Evolutionary conservation across 2,329 filamentous ascomycete genomes (phyloP), one percentile per base, ranked within the genome.

Genomic region (Aspergillus jensenii): DNA sequence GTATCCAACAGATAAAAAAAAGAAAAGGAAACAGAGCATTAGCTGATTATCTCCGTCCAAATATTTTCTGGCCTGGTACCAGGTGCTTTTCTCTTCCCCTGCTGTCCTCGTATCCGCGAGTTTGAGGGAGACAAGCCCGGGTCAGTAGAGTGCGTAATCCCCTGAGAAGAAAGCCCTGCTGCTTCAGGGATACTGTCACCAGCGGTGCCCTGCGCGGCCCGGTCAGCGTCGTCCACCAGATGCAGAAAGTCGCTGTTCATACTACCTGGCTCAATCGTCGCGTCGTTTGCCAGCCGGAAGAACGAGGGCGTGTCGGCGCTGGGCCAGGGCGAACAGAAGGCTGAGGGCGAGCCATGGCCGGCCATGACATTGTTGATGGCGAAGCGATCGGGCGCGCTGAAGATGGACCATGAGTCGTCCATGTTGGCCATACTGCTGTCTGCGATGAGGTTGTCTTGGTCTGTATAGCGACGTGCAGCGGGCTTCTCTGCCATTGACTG

Each of bases 11-110:
- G 23, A 25, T 25, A 25, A 25, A 25, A 7, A 25, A 7, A 25
- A 25, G 4, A 25, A 25, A 25, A 25, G 6, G 2, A 25, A 25
- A 7, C 1, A 25, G 1, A 27, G 9, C 27, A 12, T 17, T n/a
- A 39, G 19, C 46, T 49, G 46, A 49, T 49, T 9, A 49, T 49
- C 33, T 49, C 46, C 4, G 46, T 49, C 46, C 46, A 49, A 27
- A 49, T 49, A 49, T n/a, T 23, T 3, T 49, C 46, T 15, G 46
- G n/a, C 25, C 45, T 21, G 12, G 6, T 19, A 9, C 25, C n/a
- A 3, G 45, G 23, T 2, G 9, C 25, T 6, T 47, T 47, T 15
- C 25, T 27, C 12, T 19, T 47, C 25, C 11, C 25, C 21, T 25
- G 45, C 3, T 47, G 45, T 4, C 45, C 45, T 47, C 45, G 45